These are phyloP conservation scores for Boletus albobrunnescens DNA, from an alignment of 1,284 basidiomycete species.

Conservation along the genomic window DNA sequence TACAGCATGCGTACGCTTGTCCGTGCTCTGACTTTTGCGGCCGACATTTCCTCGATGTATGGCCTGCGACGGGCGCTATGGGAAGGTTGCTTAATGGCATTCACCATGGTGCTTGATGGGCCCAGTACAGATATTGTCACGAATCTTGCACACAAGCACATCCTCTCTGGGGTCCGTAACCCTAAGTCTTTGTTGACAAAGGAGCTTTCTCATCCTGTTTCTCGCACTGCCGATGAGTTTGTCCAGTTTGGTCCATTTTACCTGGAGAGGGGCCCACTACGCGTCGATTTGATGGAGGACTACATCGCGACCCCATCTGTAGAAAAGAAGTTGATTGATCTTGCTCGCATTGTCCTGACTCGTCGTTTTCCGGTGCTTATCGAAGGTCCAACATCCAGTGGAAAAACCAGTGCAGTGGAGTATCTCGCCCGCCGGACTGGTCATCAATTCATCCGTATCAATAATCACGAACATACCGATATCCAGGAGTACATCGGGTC, in stretches of 20 bases:
- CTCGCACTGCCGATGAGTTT: constrained; percentile 51
- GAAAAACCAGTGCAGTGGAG: constrained; percentile 96
- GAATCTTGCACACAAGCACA: constrained; percentile 69
- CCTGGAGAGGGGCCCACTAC: constrained; percentile 73
- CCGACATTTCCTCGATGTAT: constrained; percentile 76
- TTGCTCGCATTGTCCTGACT: constrained; percentile 88
- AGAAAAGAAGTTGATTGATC: constrained; percentile 89
- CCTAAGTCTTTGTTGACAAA: constrained; percentile 69
- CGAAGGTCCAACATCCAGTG: constrained; percentile 96
- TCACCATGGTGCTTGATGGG: constrained; percentile 89
- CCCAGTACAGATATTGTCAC: constrained; percentile 71
- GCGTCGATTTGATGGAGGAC: constrained; percentile 62
- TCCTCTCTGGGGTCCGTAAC: constrained; percentile 85
- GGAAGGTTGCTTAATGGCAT: constrained; percentile 97
- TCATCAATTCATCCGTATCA: constrained; percentile 96
- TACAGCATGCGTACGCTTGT: constrained; percentile 97
- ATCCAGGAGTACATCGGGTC: constrained; percentile 98
- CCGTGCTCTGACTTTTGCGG: constrained; percentile 88
- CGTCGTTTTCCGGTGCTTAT: constrained; percentile 93
- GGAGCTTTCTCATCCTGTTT: constrained; percentile 58
- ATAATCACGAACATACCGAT: constrained; percentile 99
- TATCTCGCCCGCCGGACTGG: constrained; percentile 93
- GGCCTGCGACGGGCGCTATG: constrained; percentile 85
- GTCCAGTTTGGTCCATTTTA: constrained; percentile 92
- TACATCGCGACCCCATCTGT: constrained; percentile 98